Conservation (phyloP, 2,329 filamentous ascomycete species). For the Rutstroemia sp. region DNA sequence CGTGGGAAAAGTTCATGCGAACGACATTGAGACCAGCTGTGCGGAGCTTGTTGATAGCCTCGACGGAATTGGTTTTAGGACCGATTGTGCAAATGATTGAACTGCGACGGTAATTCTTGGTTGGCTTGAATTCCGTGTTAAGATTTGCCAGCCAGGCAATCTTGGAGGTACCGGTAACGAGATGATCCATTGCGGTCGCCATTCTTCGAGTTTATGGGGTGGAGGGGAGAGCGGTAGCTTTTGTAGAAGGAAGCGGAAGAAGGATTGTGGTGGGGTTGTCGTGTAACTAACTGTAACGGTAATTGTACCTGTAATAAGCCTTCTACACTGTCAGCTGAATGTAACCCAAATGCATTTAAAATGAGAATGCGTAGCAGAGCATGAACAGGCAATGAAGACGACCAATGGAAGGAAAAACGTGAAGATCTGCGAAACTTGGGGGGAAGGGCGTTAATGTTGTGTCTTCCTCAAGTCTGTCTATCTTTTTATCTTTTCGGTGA, state of each 20-base stretch:
- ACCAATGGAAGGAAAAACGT: background rate
- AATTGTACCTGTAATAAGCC: background rate
- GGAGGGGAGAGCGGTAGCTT: background rate
- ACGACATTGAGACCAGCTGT: slow-evolving; percentile 92
- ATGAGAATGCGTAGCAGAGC: background rate
- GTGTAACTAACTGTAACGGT: background rate
- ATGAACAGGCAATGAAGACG: background rate
- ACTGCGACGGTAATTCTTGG: slow-evolving; percentile 87
- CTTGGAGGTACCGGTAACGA: slow-evolving; percentile 66
- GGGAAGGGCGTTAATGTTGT: background rate
- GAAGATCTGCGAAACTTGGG: background rate
- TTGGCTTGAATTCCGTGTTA: slow-evolving; percentile 69
- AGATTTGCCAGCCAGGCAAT: slow-evolving; percentile 63
- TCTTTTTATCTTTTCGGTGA: background rate
- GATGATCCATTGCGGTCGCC: slow-evolving; percentile 74
- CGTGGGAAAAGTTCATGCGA: slow-evolving; percentile 99
- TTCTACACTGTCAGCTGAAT: slow-evolving; percentile 3
- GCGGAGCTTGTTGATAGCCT: slow-evolving; percentile 94
- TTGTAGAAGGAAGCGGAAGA: background rate
- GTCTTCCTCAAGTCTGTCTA: background rate
- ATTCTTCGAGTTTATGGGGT: slow-evolving; percentile 15
- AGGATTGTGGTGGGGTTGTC: background rate
- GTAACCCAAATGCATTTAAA: background rate
- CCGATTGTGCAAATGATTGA: slow-evolving; percentile 95
- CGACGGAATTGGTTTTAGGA: slow-evolving; percentile 96